Evolutionary conservation across 768 basidiomycete genomes (phyloP).

Genomic region (Amanita phalloides): DNA sequence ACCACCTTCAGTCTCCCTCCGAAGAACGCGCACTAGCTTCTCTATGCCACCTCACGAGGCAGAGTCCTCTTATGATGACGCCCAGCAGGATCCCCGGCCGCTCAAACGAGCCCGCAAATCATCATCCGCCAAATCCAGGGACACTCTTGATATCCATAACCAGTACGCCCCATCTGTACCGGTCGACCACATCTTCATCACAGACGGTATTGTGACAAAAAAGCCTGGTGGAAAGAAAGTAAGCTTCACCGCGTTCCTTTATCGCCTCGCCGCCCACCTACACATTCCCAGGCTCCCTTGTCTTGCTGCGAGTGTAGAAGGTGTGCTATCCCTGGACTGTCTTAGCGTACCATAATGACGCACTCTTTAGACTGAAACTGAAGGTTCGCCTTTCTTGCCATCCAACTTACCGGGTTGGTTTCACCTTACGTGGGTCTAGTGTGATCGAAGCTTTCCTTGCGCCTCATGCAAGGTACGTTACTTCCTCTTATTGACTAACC

Average conservation of each 20-base stretch:
- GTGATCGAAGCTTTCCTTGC: conserved; percentile 42
- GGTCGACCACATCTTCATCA: conserved; percentile 40
- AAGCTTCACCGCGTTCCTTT: conserved; percentile 1
- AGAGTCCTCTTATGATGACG: conserved; percentile 1
- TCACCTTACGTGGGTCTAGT: conserved; percentile 18
- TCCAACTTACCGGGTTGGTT: conserved; percentile 7
- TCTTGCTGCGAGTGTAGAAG: conserved; percentile 57
- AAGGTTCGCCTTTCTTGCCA: conserved; percentile 28
- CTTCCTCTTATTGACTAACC: background rate
- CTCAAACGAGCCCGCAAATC: conserved; percentile 6
- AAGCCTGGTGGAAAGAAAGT: conserved; percentile 40
- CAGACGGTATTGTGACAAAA: conserved; percentile 34
- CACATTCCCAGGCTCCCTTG: conserved; percentile 30
- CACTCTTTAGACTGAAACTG: conserved; percentile 33
- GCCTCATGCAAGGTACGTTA: conserved; percentile 27
- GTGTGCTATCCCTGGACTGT: conserved; percentile 16
- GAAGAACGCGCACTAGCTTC: conserved; percentile 3
- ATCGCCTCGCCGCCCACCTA: background rate
- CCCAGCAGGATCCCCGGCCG: conserved; percentile 2
- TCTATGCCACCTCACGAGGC: conserved; percentile 2
- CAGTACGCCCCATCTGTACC: conserved; percentile 14
- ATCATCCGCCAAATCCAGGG: conserved; percentile 2
- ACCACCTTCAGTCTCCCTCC: conserved; percentile 7
- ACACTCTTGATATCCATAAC: background rate
- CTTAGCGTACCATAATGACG: background rate